Conservation (phyloP, 2,329 filamentous ascomycete genomes). For the Annulohypoxylon truncatum region DNA sequence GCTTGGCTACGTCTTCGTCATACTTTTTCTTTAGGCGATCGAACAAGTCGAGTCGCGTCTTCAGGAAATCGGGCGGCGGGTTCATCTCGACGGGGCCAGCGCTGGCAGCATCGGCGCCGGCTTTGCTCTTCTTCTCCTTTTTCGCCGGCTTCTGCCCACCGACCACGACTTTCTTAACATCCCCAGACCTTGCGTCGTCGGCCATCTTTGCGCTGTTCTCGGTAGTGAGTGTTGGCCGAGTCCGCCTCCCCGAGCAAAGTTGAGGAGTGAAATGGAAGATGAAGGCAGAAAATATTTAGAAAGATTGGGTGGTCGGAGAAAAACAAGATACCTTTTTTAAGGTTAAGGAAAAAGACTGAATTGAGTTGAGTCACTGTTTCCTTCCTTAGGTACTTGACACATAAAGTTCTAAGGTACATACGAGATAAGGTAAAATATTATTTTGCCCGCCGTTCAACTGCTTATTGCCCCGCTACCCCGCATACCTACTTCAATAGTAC, state of each 20-base stretch:
- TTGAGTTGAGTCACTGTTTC: constrained; percentile 1
- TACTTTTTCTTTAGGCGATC: constrained; percentile 87
- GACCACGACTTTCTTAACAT: constrained; percentile 70
- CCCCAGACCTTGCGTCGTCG: constrained; percentile 42
- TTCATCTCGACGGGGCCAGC: constrained; percentile 60
- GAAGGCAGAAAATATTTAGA: not conserved
- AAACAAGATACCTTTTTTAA: not conserved
- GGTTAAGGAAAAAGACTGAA: not conserved
- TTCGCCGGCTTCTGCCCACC: constrained; percentile 55
- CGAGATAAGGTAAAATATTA: constrained; percentile 10
- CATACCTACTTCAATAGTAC: constrained; percentile 6
- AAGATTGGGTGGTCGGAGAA: not conserved
- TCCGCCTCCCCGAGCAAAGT: not conserved
- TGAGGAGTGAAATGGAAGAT: not conserved
- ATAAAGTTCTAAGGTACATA: not conserved
- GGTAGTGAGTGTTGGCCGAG: not conserved
- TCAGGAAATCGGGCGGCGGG: constrained; percentile 78
- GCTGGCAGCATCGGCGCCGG: constrained; percentile 50
- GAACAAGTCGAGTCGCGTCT: constrained; percentile 87
- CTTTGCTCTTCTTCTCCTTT: constrained; percentile 56
- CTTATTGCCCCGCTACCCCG: constrained; percentile 19
- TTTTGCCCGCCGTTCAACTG: constrained; percentile 3
- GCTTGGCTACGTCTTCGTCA: constrained; percentile 72
- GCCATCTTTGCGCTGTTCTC: constrained; percentile 21
- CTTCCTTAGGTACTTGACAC: not conserved